Conservation (phyloP, 2,329 filamentous ascomycete genomes). For the Scedosporium dehoogii region DNA sequence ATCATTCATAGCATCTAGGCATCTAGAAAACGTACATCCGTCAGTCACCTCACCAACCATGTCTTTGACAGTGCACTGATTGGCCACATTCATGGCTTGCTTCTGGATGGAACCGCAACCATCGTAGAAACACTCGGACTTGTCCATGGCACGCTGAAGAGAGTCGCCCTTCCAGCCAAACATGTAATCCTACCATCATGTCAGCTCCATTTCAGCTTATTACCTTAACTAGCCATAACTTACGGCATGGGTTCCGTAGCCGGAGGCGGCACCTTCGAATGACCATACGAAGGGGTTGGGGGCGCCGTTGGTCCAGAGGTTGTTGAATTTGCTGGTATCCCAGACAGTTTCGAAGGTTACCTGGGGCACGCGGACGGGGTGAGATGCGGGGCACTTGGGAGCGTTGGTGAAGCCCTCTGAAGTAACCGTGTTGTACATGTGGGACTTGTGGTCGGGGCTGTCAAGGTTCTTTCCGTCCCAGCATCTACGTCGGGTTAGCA, state of each 20-base stretch:
- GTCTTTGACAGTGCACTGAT: constrained; percentile 18
- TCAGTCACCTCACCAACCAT: constrained; percentile 38
- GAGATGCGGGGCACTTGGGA: constrained; percentile 6
- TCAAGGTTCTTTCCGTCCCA: constrained; percentile 45
- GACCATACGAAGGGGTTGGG: constrained; percentile 8
- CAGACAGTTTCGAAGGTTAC: constrained; percentile 10
- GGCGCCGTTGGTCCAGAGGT: constrained; percentile 6
- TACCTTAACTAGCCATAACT: too few species aligned
- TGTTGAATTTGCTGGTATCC: constrained; percentile 10
- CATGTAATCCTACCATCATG: constrained; percentile 16
- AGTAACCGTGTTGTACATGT: constrained; percentile 15
- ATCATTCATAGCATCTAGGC: background rate
- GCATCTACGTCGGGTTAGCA: constrained; percentile 27
- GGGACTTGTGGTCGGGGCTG: constrained; percentile 34
- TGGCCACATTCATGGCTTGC: constrained; percentile 2
- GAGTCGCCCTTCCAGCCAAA: constrained; percentile 24
- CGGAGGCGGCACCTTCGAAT: constrained; percentile 4
- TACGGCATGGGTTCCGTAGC: constrained; percentile 19
- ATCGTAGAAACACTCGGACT: constrained; percentile 20
- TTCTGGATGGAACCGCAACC: constrained; percentile 26
- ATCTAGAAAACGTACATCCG: constrained; percentile 23
- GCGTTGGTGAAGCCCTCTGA: constrained; percentile 6
- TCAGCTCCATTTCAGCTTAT: too few species aligned
- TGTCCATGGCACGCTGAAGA: constrained; percentile 19
- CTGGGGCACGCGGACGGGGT: constrained; percentile 10